phyloP scores from a whole-genome alignment of 78 protist species.

The Chrysochromulina tobinii region DNA sequence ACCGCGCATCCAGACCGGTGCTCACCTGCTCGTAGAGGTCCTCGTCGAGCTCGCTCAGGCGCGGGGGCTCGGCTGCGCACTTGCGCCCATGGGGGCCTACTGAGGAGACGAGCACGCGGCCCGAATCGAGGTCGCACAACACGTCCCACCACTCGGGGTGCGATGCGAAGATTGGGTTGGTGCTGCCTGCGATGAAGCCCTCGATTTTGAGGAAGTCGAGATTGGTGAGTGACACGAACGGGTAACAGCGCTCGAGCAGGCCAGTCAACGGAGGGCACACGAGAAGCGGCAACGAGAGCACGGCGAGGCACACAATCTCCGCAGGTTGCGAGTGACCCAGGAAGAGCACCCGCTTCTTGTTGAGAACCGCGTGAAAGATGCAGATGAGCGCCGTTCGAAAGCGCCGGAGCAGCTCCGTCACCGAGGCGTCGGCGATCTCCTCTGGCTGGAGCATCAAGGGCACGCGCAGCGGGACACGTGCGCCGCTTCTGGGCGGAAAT shows the following conservation, averaged over 20 bases:
- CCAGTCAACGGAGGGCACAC: conserved; percentile 73
- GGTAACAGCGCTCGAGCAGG: conserved; percentile 59
- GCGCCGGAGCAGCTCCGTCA: conserved; percentile 65
- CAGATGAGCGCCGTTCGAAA: conserved; percentile 71
- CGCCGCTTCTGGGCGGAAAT: too few relatives aligned
- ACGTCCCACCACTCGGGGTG: conserved; percentile 81
- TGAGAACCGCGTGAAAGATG: conserved; percentile 77
- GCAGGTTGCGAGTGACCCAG: conserved; percentile 73
- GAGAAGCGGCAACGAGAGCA: background rate
- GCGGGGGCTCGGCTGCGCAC: too few relatives aligned
- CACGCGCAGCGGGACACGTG: conserved; percentile 56
- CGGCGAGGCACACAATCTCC: conserved; percentile 50
- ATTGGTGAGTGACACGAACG: conserved; percentile 68
- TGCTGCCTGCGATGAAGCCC: conserved; percentile 76
- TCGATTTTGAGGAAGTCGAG: conserved; percentile 55
- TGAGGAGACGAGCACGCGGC: conserved; percentile 50
- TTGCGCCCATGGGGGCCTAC: too few relatives aligned
- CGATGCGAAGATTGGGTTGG: conserved; percentile 80
- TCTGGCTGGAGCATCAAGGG: conserved; percentile 69
- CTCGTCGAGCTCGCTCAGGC: too few relatives aligned
- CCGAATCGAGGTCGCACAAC: conserved; percentile 72
- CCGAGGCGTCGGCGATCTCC: conserved; percentile 70
- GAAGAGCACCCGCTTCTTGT: conserved; percentile 74
- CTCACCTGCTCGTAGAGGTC: too few relatives aligned
- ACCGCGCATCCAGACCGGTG: too few relatives aligned